phyloP scores from a whole-genome alignment of 805 yeast species.

The Candida manassasensis region DNA sequence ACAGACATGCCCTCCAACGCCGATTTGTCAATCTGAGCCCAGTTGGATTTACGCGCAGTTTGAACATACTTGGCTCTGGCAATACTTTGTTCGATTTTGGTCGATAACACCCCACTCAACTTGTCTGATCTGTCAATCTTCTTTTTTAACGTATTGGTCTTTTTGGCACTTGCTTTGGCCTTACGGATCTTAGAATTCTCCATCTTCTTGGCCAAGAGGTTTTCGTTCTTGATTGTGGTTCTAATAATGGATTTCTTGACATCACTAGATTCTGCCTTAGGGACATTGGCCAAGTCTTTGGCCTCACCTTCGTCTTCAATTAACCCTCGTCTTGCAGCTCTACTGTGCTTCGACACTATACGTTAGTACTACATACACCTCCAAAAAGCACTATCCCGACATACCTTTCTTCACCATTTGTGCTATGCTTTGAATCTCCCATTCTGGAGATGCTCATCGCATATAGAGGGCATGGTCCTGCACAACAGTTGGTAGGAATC shows the following conservation, averaged over 20 bases:
- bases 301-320: constrained; percentile 40
- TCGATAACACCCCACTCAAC: constrained; percentile 50
- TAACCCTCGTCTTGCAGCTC: constrained; percentile 74
- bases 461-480: no score
- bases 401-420: constrained; percentile 38
- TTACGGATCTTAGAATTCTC: constrained; percentile 34
- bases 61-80: constrained; percentile 60
- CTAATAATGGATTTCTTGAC: constrained; percentile 61
- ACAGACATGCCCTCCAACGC: constrained; percentile 20
- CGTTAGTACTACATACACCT: constrained; percentile 5
- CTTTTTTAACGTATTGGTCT: constrained; percentile 24
- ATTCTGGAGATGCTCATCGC: constrained; percentile 1
- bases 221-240: constrained; percentile 62
- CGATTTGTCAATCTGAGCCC: constrained; percentile 61
- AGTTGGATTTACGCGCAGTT: constrained; percentile 59
- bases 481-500: no score
- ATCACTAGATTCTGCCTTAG: constrained; percentile 58
- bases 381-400: constrained; percentile 13
- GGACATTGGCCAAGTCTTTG: constrained; percentile 46
- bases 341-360: constrained; percentile 58
- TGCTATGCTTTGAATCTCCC: neutral
- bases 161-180: constrained; percentile 21
- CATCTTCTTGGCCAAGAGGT: constrained; percentile 52
- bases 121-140: constrained; percentile 47
- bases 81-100: constrained; percentile 61